A percentile compares a stretch with the other conserved stretches of the same genome.
phyloP scores from a whole-genome alignment of 2,329 filamentous ascomycete genomes.

The Aspergillus arachidicola region DNA sequence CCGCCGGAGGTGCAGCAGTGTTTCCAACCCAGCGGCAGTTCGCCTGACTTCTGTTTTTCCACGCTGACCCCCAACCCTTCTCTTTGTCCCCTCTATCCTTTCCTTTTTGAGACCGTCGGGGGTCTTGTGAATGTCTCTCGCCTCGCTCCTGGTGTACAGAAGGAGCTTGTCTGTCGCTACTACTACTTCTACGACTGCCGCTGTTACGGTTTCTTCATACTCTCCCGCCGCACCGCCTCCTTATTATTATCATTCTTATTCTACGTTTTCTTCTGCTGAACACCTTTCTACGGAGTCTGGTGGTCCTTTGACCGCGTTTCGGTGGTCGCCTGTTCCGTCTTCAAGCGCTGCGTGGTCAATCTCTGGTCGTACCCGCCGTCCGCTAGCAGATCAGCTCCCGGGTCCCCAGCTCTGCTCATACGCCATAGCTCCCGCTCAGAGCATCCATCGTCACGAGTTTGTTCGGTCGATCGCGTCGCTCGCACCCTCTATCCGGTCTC shows the following conservation, averaged over 20 bases:
- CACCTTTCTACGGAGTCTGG: not conserved
- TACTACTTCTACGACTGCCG: constrained; percentile 20
- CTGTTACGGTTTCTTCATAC: constrained; percentile 13
- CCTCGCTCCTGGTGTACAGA: constrained; percentile 31
- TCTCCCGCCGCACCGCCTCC: constrained; percentile 14
- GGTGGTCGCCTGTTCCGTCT: not conserved
- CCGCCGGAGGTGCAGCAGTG: not conserved
- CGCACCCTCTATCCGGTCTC: constrained; percentile 5
- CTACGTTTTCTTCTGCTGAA: constrained; percentile 1
- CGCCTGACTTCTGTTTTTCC: constrained; percentile 16
- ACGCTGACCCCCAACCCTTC: constrained; percentile 7
- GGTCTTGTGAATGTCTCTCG: constrained; percentile 39
- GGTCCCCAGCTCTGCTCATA: constrained; percentile 11
- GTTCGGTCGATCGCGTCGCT: constrained; percentile 17
- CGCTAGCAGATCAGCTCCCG: constrained; percentile 2
- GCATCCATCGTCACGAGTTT: constrained; percentile 17
- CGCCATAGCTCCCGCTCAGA: constrained; percentile 13
- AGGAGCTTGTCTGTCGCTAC: constrained; percentile 32
- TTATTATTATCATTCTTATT: not conserved
- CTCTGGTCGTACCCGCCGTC: not conserved
- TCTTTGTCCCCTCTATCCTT: constrained; percentile 18
- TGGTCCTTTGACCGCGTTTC: not conserved
- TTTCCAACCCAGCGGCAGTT: constrained; percentile 8
- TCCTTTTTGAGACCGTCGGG: constrained; percentile 18
- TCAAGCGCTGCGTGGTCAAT: not conserved